Conservation (phyloP, 441 rosid genomes). For the Erodium moschatum region DNA sequence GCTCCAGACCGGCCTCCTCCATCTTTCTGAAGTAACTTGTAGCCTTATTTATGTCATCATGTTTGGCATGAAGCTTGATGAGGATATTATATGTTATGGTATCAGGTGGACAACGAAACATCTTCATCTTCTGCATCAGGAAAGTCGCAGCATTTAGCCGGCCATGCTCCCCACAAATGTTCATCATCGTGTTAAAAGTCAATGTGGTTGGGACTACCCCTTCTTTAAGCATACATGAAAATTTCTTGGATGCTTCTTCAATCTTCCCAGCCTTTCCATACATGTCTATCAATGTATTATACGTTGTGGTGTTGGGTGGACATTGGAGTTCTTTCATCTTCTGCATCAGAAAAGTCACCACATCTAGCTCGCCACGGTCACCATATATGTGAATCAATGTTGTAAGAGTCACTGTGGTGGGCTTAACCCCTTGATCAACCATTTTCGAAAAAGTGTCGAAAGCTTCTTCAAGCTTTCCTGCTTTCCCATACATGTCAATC, state of each 20-base stretch:
- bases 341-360: background rate
- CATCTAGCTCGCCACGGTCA: slow-evolving; percentile 3
- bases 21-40: background rate
- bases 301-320: background rate
- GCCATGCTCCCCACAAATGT: slow-evolving; percentile 7
- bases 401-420: slow-evolving; percentile 5
- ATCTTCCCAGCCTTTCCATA: slow-evolving; percentile 4
- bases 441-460: background rate
- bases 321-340: background rate
- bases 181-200: slow-evolving; percentile 3
- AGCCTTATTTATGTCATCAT: background rate
- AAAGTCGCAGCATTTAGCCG: background rate
- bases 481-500: slow-evolving; percentile 9
- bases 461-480: background rate
- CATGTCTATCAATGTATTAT: background rate
- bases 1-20: slow-evolving; percentile 5
- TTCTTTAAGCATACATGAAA: slow-evolving; percentile 6
- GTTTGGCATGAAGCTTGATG: slow-evolving; percentile 6
- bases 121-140: background rate
- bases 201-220: background rate
- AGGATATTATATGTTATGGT: slow-evolving; percentile 9
- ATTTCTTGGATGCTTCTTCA: background rate
- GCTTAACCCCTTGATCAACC: background rate
- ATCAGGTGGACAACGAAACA: background rate
- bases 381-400: slow-evolving; percentile 3